Conservation (phyloP, 805 yeast species). For the Metschnikowia corniflorae region DNA sequence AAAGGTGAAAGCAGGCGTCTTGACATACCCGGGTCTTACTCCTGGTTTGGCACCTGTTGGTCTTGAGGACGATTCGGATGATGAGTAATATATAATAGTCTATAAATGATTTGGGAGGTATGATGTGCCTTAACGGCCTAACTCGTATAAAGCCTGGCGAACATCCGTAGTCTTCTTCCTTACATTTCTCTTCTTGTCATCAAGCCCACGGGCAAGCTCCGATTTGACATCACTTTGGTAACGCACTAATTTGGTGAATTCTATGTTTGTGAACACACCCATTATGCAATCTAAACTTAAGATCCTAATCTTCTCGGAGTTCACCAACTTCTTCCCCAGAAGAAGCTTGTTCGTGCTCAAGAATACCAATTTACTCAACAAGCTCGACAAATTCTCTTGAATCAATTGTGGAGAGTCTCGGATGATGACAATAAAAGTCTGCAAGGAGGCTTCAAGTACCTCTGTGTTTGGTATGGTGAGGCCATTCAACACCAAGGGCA, state of each 20-base stretch:
- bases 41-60: constrained; percentile 88
- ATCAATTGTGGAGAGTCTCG: constrained; percentile 53
- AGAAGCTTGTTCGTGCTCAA: constrained; percentile 24
- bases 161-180: constrained; percentile 76
- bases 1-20: constrained; percentile 41
- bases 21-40: constrained; percentile 62
- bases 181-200: constrained; percentile 70
- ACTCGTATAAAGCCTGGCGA: constrained; percentile 70
- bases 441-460: constrained; percentile 59
- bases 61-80: constrained; percentile 23
- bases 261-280: constrained; percentile 34
- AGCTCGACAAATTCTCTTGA: constrained; percentile 49
- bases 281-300: constrained; percentile 55
- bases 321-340: constrained; percentile 21
- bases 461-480: constrained; percentile 43
- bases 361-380: constrained; percentile 53
- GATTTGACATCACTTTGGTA: constrained; percentile 48
- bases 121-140: constrained; percentile 18
- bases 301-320: constrained; percentile 50
- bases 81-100: constrained; percentile 18
- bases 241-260: constrained; percentile 43
- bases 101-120: constrained; percentile 10
- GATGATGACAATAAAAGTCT: constrained; percentile 52
- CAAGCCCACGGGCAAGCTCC: constrained; percentile 51
- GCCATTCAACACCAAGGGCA: constrained; percentile 72